A percentile compares a stretch with the other conserved stretches of the same genome.
Conservation (phyloP, 768 basidiomycete species). For the Cyclocybe aegerita region DNA sequence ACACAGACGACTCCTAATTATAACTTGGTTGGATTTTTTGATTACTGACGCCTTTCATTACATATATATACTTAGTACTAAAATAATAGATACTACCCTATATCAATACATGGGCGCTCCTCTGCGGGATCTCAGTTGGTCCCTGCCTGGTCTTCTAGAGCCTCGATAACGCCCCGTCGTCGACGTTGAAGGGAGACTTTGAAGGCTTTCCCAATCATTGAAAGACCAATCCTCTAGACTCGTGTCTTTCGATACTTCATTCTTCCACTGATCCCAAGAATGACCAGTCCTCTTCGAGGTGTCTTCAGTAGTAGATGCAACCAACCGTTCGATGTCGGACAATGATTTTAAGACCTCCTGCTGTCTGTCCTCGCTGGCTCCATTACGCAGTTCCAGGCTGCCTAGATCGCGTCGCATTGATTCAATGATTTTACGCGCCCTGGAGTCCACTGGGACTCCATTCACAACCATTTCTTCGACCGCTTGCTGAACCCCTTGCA, state of each 20-base stretch:
- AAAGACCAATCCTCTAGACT: constrained; percentile 43
- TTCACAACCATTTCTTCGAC: constrained; percentile 83
- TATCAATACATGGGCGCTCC: neutral
- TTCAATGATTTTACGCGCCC: constrained; percentile 63
- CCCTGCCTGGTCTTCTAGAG: too few relatives aligned
- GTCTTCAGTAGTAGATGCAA: constrained; percentile 13
- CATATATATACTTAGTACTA: neutral
- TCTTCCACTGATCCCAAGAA: constrained; percentile 51
- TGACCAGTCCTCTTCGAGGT: neutral
- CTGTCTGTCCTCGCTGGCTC: constrained; percentile 44
- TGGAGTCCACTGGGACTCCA: constrained; percentile 63
- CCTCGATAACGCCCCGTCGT: too few relatives aligned
- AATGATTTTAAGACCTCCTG: constrained; percentile 54
- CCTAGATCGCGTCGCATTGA: constrained; percentile 63
- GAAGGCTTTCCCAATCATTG: constrained; percentile 24
- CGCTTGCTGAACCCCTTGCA: constrained; percentile 69
- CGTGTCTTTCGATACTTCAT: constrained; percentile 19
- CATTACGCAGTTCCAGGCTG: constrained; percentile 49
- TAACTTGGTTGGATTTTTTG: constrained; percentile 5
- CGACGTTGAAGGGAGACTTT: neutral
- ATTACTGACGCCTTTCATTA: neutral
- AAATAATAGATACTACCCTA: neutral
- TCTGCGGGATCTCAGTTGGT: too few relatives aligned
- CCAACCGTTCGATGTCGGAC: constrained; percentile 46
- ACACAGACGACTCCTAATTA: neutral